Evolutionary conservation across 73 alveolate genomes (phyloP), one percentile per base, ranked within the genome.

Genomic region (Stentor coeruleus): DNA sequence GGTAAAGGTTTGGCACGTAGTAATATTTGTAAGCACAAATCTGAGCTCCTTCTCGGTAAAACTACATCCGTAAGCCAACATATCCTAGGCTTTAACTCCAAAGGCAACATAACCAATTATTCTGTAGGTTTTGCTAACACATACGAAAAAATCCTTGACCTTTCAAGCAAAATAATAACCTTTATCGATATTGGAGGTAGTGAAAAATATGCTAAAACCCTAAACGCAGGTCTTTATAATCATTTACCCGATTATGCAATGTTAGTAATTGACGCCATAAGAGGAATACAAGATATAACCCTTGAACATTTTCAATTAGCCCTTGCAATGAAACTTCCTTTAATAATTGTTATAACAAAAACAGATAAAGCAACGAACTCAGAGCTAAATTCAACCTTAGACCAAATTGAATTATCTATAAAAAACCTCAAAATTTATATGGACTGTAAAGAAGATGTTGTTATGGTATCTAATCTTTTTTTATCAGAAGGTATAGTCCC

Each of bases 171-270:
- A 84, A 91, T 95, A 15, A 84, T 96, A 41, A 96, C 97, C 58
- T 93, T 96, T 89, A 95, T 95, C 87, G 99, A 96, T 93, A 92
- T 96, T 85, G 98, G 98, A 37, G 99, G 99, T 2, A 89, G 91
- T 79, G 95, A 89, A 82, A 96, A 95, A 81, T 96, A 93, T 73
- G 90, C 88, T 49, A 95, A 96, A 86, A 92, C 97, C 35, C 84
- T 96, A 86, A 85, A 91, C 39, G 36, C 89, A 39, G 94, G 98
- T 41, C 86, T 96, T 77, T 90, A 95, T 77, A 86, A 93, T 76
- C 94, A 89, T 49, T 85, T 87, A 81, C 97, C 98, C 35, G 98
- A 94, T 81, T 96, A 96, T 85, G 95, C 97, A 74, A 42, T 96
- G 77, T 83, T 94, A 58, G 93, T 93, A 0, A 85, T 96, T 39